Evolutionary conservation across 805 yeast genomes (phyloP).

Genomic region (Lachancea sp.): DNA sequence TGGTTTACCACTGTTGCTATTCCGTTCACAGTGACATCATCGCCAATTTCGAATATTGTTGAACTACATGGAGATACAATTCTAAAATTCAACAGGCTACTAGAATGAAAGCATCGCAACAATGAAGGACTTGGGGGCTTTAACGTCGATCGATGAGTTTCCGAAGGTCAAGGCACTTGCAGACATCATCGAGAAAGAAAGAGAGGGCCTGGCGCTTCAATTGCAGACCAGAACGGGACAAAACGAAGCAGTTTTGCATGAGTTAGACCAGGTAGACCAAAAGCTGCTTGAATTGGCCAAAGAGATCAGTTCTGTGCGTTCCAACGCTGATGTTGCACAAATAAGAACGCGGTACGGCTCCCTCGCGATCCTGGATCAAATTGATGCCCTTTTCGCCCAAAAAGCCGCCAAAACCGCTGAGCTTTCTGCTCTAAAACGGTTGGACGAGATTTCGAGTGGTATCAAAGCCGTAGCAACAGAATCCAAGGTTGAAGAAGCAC

Average conservation of each 20-base stretch:
- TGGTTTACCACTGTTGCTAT: background rate
- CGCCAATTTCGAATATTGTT: background rate
- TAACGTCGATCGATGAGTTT: constrained; percentile 24
- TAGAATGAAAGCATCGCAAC: background rate
- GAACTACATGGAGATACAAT: background rate
- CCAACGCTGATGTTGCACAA: constrained; percentile 10
- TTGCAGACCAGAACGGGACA: constrained; percentile 12
- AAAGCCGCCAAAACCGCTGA: constrained; percentile 10
- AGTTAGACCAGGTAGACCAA: constrained; percentile 12
- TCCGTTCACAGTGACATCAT: background rate
- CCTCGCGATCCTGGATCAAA: constrained; percentile 8
- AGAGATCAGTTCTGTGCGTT: constrained; percentile 10
- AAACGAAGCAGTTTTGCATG: constrained; percentile 16
- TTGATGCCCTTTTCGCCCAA: constrained; percentile 4
- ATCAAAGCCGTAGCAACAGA: constrained; percentile 10
- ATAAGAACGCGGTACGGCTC: constrained; percentile 23
- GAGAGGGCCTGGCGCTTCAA: constrained; percentile 19
- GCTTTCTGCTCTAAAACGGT: constrained; percentile 13
- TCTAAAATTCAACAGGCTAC: background rate
- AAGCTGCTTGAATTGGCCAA: constrained; percentile 8
- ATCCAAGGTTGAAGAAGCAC: background rate
- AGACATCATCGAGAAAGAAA: constrained; percentile 18
- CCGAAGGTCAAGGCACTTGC: constrained; percentile 23
- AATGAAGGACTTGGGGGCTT: constrained; percentile 6
- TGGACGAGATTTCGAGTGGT: constrained; percentile 10